A percentile compares a stretch with the other conserved stretches of the same genome.
Evolutionary conservation across 768 basidiomycete genomes (phyloP).

Genomic region (Mycena maculata): DNA sequence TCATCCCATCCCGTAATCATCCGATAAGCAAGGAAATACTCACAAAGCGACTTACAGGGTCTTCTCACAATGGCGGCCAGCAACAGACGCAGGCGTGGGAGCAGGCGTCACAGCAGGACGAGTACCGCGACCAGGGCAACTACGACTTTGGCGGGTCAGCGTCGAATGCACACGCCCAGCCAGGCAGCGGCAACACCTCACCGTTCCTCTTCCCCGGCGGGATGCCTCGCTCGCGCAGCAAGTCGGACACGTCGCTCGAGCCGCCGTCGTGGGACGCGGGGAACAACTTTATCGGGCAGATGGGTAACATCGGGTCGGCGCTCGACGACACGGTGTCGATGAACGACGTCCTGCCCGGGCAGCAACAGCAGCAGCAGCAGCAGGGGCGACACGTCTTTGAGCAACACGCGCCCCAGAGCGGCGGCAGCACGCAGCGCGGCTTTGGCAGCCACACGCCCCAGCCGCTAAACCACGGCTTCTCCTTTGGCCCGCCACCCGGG

Average conservation of each 20-base stretch:
- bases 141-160: constrained; percentile 19
- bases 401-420: constrained; percentile 32
- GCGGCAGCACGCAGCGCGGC: constrained; percentile 35
- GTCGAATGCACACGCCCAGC: constrained; percentile 20
- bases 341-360: constrained; percentile 44
- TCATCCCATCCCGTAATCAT: constrained; percentile 27
- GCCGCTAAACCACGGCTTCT: constrained; percentile 42
- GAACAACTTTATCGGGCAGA: constrained; percentile 42
- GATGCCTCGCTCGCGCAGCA: constrained; percentile 62
- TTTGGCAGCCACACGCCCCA: constrained; percentile 38
- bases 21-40: neutral
- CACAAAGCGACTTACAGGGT: constrained; percentile 1
- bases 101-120: constrained; percentile 21
- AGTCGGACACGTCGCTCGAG: constrained; percentile 70
- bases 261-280: constrained; percentile 63
- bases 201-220: constrained; percentile 49
- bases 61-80: neutral
- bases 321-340: constrained; percentile 49
- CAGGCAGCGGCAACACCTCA: constrained; percentile 11
- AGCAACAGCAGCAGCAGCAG: constrained; percentile 33
- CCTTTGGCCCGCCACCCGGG: constrained; percentile 42
- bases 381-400: constrained; percentile 33
- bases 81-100: constrained; percentile 16
- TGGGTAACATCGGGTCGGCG: constrained; percentile 48
- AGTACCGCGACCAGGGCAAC: constrained; percentile 15